phyloP scores from a whole-genome alignment of 1,284 basidiomycete species.

The Neolentinus lepideus region DNA sequence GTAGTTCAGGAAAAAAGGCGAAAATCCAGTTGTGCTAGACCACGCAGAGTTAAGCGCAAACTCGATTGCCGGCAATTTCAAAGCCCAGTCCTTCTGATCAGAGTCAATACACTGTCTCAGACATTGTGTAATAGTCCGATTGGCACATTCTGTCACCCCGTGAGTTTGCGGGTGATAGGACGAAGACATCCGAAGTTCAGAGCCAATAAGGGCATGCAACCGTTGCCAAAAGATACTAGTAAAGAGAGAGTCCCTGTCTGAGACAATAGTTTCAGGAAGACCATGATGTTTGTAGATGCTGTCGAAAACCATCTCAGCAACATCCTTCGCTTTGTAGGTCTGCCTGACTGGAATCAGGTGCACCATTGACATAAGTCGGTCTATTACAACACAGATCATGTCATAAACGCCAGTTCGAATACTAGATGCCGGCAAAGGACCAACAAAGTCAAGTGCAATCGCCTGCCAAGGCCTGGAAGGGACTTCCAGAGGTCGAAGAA shows the following conservation, averaged over 20 bases:
- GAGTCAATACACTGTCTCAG: conserved; percentile 28
- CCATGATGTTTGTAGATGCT: conserved; percentile 35
- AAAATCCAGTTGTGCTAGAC: conserved; percentile 26
- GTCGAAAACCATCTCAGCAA: conserved; percentile 24
- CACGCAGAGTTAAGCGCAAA: conserved; percentile 22
- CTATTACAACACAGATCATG: conserved; percentile 27
- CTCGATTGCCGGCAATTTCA: conserved; percentile 22
- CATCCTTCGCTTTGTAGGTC: conserved; percentile 22
- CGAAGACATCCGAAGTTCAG: conserved; percentile 30
- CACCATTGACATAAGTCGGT: conserved; percentile 26
- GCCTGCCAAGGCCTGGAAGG: conserved; percentile 27
- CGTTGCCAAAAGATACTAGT: conserved; percentile 33
- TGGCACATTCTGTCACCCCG: conserved; percentile 13
- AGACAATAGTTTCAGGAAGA: conserved; percentile 29
- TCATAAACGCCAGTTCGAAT: conserved; percentile 26
- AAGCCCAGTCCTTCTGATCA: conserved; percentile 32
- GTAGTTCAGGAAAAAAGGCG: too few species aligned
- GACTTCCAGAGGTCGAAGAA: conserved; percentile 23
- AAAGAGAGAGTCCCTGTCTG: conserved; percentile 33
- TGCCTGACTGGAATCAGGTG: conserved; percentile 24
- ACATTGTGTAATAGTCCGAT: conserved; percentile 22
- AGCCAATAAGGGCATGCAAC: conserved; percentile 24
- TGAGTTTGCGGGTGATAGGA: conserved; percentile 35
- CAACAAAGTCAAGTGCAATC: conserved; percentile 37
- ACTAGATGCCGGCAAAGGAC: conserved; percentile 26